These are phyloP conservation scores for Nannizzia gypsea DNA, from an alignment of 2,329 filamentous ascomycete genomes.

Conservation along the genomic window DNA sequence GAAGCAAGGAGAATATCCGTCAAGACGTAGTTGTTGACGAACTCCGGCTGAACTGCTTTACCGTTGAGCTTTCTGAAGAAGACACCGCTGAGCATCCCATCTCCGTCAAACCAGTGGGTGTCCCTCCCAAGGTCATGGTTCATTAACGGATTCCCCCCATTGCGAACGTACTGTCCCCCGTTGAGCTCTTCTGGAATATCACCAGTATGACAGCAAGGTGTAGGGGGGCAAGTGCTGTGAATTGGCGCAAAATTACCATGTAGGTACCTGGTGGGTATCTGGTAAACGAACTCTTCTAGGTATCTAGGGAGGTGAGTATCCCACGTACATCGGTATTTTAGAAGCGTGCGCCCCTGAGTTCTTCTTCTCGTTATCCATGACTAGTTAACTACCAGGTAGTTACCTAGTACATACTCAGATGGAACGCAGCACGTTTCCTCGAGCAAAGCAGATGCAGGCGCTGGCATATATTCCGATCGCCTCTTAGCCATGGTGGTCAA, in stretches of 20 bases:
- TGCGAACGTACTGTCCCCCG: conserved; percentile 60
- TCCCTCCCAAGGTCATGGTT: conserved; percentile 51
- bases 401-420: too few relatives aligned
- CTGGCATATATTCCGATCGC: too few relatives aligned
- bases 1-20: conserved; percentile 54
- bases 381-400: too few relatives aligned
- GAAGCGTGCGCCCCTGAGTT: too few relatives aligned
- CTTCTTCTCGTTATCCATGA: too few relatives aligned
- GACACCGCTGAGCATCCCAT: conserved; percentile 62
- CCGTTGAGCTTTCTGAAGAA: conserved; percentile 41
- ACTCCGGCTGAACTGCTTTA: conserved; percentile 44
- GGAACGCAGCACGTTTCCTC: too few relatives aligned
- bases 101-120: conserved; percentile 63
- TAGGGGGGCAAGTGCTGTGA: conserved; percentile 43
- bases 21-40: conserved; percentile 57
- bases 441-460: too few relatives aligned
- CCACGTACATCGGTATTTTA: too few relatives aligned
- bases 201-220: conserved; percentile 47
- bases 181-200: conserved; percentile 52
- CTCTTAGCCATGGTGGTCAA: too few relatives aligned
- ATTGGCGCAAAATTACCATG: conserved; percentile 60
- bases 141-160: conserved; percentile 54
- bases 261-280: conserved; percentile 39
- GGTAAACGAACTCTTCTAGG: too few relatives aligned
- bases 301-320: too few relatives aligned